Percentiles rank a stretch among this genome's conserved stretches.
Evolutionary conservation across 1,284 basidiomycete genomes (phyloP).

Genomic region (Kwoniella shivajii): DNA sequence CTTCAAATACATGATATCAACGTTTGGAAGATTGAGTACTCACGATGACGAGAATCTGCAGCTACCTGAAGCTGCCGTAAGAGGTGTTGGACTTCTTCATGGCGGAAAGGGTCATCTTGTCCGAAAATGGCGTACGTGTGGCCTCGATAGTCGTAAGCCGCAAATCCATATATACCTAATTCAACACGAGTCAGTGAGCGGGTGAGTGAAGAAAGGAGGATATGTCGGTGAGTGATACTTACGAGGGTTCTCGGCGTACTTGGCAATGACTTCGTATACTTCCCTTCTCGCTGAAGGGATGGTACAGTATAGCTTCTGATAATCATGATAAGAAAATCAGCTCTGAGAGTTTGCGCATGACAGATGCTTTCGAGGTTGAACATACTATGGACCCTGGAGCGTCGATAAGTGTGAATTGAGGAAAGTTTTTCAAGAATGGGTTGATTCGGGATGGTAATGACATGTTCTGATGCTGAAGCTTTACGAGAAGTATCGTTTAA

Average conservation of each 20-base stretch:
- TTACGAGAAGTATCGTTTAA: no score
- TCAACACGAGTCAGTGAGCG: not conserved
- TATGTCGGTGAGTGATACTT: no score
- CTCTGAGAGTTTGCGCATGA: not conserved
- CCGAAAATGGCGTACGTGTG: not conserved
- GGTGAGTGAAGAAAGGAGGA: not conserved
- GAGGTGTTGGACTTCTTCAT: not conserved
- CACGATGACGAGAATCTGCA: not conserved
- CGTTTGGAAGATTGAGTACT: no score
- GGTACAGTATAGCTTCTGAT: not conserved
- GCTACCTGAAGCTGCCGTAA: not conserved
- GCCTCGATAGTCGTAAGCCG: not conserved
- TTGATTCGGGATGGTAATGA: not conserved
- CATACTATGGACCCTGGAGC: not conserved
- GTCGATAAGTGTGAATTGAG: not conserved
- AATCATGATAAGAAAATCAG: not conserved
- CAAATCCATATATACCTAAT: not conserved
- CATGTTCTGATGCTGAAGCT: not conserved
- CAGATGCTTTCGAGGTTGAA: not conserved
- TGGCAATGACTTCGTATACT: not conserved
- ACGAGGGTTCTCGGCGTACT: not conserved
- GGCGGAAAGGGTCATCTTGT: not conserved
- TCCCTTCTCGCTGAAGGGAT: not conserved
- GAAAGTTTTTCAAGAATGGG: not conserved
- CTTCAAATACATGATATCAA: no score